Evolutionary conservation across 2,329 filamentous ascomycete genomes (phyloP).

Genomic region (Hymenoscyphus repandus): DNA sequence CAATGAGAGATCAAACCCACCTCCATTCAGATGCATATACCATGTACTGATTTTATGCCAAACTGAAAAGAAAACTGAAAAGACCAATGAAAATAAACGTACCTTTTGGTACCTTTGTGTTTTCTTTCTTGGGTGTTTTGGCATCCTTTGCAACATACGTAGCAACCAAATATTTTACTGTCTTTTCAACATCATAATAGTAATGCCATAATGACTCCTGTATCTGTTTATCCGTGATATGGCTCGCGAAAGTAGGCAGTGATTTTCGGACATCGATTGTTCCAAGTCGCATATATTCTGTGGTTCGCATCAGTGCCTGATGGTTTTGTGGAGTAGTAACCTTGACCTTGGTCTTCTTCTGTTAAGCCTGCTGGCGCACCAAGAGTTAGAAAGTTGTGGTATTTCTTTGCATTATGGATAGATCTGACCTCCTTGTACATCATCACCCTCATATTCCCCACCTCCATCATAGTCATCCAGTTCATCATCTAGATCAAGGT

Average conservation of each 20-base stretch:
- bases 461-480: slow-evolving; percentile 46
- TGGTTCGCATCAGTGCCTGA: slow-evolving; percentile 9
- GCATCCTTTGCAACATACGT: slow-evolving; percentile 31
- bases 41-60: not conserved
- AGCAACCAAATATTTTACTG: slow-evolving; percentile 73
- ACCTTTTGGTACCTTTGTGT: slow-evolving; percentile 32
- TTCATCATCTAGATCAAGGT: slow-evolving; percentile 41
- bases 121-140: slow-evolving; percentile 30
- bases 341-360: slow-evolving; percentile 32
- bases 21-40: slow-evolving; percentile 11
- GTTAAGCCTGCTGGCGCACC: slow-evolving; percentile 25
- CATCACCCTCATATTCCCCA: slow-evolving; percentile 37
- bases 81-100: slow-evolving; percentile 19
- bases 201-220: slow-evolving; percentile 93
- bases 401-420: not conserved
- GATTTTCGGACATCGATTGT: slow-evolving; percentile 61
- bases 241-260: slow-evolving; percentile 51
- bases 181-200: slow-evolving; percentile 87
- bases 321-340: slow-evolving; percentile 3
- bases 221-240: slow-evolving; percentile 64
- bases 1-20: slow-evolving; percentile 23
- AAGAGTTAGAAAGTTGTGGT: slow-evolving; percentile 1
- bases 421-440: slow-evolving; percentile 25
- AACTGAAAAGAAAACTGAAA: slow-evolving; percentile 6
- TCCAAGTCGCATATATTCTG: slow-evolving; percentile 56